phyloP scores from a whole-genome alignment of 108 stramenopile species.

The Cyclotella atomus region DNA sequence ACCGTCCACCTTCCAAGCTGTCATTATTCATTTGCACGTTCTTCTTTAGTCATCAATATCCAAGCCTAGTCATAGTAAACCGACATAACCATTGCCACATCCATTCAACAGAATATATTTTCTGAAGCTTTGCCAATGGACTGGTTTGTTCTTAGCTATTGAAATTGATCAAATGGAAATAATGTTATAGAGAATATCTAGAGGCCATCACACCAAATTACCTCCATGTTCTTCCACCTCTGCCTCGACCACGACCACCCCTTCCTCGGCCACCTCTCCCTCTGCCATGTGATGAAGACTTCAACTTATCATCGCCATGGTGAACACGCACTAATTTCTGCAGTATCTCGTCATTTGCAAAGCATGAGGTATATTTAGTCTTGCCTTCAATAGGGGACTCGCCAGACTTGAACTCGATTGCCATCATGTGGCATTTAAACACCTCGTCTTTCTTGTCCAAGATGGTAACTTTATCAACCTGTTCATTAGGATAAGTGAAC shows the following conservation, averaged over 20 bases:
- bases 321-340: constrained; percentile 68
- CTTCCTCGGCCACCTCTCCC: constrained; percentile 60
- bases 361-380: constrained; percentile 66
- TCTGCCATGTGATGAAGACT: constrained; percentile 37
- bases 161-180: no score
- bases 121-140: no score
- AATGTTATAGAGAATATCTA: no score
- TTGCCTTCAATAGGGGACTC: constrained; percentile 67
- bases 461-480: constrained; percentile 80
- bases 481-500: background rate
- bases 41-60: no score
- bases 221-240: constrained; percentile 63
- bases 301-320: constrained; percentile 80
- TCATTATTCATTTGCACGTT: no score
- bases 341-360: constrained; percentile 74
- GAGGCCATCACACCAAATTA: no score
- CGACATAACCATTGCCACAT: no score
- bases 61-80: no score
- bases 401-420: constrained; percentile 82
- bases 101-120: no score
- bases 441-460: constrained; percentile 77
- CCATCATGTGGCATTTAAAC: constrained; percentile 60
- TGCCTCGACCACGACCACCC: constrained; percentile 59
- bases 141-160: no score
- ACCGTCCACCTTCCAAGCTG: no score